These are phyloP conservation scores for Salix purpurea DNA, from an alignment of 345 rosid genomes.

Conservation along the genomic window DNA sequence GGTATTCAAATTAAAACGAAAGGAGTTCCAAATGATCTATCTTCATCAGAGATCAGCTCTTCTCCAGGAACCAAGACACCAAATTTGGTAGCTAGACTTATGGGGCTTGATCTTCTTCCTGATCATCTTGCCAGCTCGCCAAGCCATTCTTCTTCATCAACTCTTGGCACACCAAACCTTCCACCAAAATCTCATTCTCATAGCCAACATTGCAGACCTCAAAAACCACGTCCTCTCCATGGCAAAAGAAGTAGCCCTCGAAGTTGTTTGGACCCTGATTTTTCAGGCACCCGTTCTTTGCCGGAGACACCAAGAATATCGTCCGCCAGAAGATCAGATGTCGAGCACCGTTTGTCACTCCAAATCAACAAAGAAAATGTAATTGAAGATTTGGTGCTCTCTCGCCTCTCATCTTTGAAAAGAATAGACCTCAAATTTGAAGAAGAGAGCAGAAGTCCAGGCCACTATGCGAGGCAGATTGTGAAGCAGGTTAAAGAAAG, in stretches of 20 bases:
- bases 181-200: conserved; percentile 11
- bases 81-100: conserved; percentile 75
- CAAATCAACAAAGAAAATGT: conserved; percentile 67
- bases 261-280: conserved; percentile 35
- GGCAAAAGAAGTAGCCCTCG: conserved; percentile 17
- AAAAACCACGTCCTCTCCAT: conserved; percentile 22
- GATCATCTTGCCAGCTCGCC: conserved; percentile 43
- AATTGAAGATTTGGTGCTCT: conserved; percentile 32
- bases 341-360: conserved; percentile 69
- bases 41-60: conserved; percentile 51
- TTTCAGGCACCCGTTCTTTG: conserved; percentile 53
- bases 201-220: conserved; percentile 16
- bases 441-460: conserved; percentile 58
- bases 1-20: conserved; percentile 70
- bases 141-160: conserved; percentile 25
- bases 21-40: conserved; percentile 23
- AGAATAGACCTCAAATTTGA: conserved; percentile 46
- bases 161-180: conserved; percentile 22
- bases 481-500: conserved; percentile 74
- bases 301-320: conserved; percentile 88
- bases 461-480: conserved; percentile 65
- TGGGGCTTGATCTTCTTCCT: conserved; percentile 94
- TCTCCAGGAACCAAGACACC: conserved; percentile 83
- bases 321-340: conserved; percentile 69
- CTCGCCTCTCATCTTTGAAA: conserved; percentile 38